Evolutionary conservation across 106 monocot genomes (phyloP).

Genomic region (Agapanthus africanus): DNA sequence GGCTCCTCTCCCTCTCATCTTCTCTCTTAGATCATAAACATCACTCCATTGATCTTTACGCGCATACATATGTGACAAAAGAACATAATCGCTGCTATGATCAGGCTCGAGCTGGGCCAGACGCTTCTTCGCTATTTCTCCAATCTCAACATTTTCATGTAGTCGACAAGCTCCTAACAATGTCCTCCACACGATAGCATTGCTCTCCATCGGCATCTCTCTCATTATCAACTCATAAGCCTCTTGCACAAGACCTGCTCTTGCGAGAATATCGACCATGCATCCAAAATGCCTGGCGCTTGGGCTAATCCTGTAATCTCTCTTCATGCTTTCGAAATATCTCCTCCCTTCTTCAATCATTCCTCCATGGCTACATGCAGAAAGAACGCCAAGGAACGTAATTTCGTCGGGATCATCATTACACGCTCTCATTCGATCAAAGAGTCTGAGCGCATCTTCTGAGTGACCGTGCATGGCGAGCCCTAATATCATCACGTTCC

Average conservation of each 20-base stretch:
- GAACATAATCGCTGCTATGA: slow-evolving; percentile 52
- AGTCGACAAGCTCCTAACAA: slow-evolving; percentile 49
- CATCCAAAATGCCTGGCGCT: slow-evolving; percentile 46
- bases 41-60: slow-evolving; percentile 32
- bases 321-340: slow-evolving; percentile 32
- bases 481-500: slow-evolving; percentile 58
- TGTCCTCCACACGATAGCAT: slow-evolving; percentile 57
- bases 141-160: slow-evolving; percentile 37
- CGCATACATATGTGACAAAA: slow-evolving; percentile 44
- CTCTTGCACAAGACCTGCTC: slow-evolving; percentile 43
- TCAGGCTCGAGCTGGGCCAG: slow-evolving; percentile 40
- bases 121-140: slow-evolving; percentile 25
- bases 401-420: slow-evolving; percentile 41
- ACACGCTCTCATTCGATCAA: slow-evolving; percentile 24
- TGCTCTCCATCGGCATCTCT: slow-evolving; percentile 42
- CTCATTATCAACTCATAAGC: slow-evolving; percentile 39
- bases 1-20: slow-evolving; percentile 35
- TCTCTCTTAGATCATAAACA: slow-evolving; percentile 27
- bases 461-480: slow-evolving; percentile 45
- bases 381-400: slow-evolving; percentile 50
- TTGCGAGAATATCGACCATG: slow-evolving; percentile 52
- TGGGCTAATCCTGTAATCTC: slow-evolving; percentile 30
- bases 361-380: slow-evolving; percentile 53
- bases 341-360: slow-evolving; percentile 37
- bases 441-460: slow-evolving; percentile 32